Base-by-base conservation (phyloP, 169 alveolate species). In the Plasmodium falciparum region DNA sequence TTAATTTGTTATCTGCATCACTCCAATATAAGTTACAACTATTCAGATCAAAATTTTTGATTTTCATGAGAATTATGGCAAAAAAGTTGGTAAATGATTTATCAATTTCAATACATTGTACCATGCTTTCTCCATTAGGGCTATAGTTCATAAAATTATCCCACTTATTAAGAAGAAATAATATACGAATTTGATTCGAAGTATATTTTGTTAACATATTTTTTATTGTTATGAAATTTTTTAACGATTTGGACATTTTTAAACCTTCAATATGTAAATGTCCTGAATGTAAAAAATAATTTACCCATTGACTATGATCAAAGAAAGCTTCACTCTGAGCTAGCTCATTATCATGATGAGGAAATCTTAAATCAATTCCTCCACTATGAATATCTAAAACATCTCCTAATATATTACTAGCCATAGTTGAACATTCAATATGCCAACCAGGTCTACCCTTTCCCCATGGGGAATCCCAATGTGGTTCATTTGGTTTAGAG, bases 401-500 rank as follows among this genome's bases (percentile, higher is more conserved):
- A 1, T 72, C 63, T 15, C 99, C 99, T 49, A 98, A 93, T 17
- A 97, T 93, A 71, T 94, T 94, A 49, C 97, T 94, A 45, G 99
- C 99, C 99, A 98, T 98, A 29, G 98, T 99, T 50, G 99, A 97
- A 94, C 99, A 99, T 95, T 99, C 99, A 78, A 99, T 98, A 95
- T 99, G 99, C 99, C 99, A 98, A n/a, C 97, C 99, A 4, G 99
- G 99, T 80, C 99, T 95, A 43, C 99, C 99, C 70, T 94, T 91
- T 29, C 99, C 99, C 99, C 99, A 99, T 0, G 99, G 99, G 22
- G 99, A 96, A 12, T 95, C 97, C 99, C 99, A 99, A 73, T 88
- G 93, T 3, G 99, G 99, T 92, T 99, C 99, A 71, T 95, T 97
- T 39, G 95, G 97, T 91, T 98, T 98, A 2, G 99, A 96, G 50